Base-by-base conservation (phyloP, 768 basidiomycete genomes). In the Rhodotorula sphaerocarpa region DNA sequence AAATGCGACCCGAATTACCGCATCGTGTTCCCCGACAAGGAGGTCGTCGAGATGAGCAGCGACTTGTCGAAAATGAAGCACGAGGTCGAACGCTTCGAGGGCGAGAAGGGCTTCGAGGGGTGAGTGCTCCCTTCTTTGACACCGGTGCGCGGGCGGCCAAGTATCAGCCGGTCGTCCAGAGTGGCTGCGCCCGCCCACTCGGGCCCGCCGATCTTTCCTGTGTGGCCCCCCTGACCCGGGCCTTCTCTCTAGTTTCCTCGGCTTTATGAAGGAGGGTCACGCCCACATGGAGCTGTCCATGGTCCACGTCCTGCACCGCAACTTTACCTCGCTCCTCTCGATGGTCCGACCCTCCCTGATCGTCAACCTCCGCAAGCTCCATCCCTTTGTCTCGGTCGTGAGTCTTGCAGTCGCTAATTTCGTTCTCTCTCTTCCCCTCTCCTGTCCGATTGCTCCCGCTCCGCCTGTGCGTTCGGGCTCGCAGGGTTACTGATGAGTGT, bases 1-100 rank as follows among this genome's bases (percentile, higher is more conserved):
- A 76, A 79, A 57, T 79, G 78, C 65, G 71, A 77, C 34, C 77
- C 77, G 14, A 79, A 79, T 65, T 79, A 78, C 65, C 67, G 74
- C 23, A 70, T 78, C 44, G 76, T 78, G 52, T 79, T 75, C 62
- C 75, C 76, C 44, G 77, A 78, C 70, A 76, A 77, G 18, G 75
- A 77, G 62, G 71, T 64, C n/a, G 72, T 79, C 41, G 66, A 64
- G n/a, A 67, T 78, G 34, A 68, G 63, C 46, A 75, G 75, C 9
- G 75, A 78, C 70, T 59, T 77, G 55, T 74, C 74, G 3, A 47
- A 66, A 58, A 68, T 78, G 69, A 75, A 74, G 60, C 60, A 59
- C 31, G 76, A 78, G 63, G 74, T 77, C 20, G 76, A 77, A 61
- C 73, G 72, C 44, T 77, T 71, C 67, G 78, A 78, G 55, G 78